phyloP scores from a whole-genome alignment of 176 grass and related monocot genomes.

The Bothriochloa decipiens region DNA sequence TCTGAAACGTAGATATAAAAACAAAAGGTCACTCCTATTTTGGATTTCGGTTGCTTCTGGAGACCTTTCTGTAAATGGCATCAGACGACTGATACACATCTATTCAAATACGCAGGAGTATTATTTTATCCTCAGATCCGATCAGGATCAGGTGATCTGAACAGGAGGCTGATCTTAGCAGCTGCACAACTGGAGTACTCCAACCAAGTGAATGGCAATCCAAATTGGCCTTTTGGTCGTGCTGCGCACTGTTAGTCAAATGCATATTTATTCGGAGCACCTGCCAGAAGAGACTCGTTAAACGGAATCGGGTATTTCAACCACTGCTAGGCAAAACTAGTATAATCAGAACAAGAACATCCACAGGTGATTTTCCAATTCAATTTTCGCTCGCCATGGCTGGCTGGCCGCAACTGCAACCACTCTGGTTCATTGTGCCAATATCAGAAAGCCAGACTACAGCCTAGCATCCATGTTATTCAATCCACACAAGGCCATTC shows the following conservation, averaged over 20 bases:
- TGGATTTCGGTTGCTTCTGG: not conserved
- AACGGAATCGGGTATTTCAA: too few species aligned
- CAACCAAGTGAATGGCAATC: not conserved
- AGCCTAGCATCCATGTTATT: not conserved
- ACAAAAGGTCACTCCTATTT: not conserved
- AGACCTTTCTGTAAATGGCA: slow-evolving; percentile 28
- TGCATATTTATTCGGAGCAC: not conserved
- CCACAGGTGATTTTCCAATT: too few species aligned
- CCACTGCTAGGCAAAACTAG: too few species aligned
- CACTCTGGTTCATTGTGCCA: not conserved
- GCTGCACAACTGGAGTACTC: not conserved
- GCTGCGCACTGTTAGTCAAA: not conserved
- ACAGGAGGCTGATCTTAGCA: not conserved
- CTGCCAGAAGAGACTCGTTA: not conserved
- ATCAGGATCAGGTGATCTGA: slow-evolving; percentile 44
- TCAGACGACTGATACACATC: slow-evolving; percentile 17
- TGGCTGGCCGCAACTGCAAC: not conserved
- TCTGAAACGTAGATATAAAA: not conserved
- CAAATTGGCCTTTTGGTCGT: not conserved
- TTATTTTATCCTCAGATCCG: slow-evolving; percentile 25
- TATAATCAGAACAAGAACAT: too few species aligned
- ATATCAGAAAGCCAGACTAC: too few species aligned
- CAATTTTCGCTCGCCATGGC: too few species aligned
- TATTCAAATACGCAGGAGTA: not conserved
- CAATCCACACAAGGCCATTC: not conserved